Conservation (phyloP, 345 rosid species). For the Eucalyptus marginata region DNA sequence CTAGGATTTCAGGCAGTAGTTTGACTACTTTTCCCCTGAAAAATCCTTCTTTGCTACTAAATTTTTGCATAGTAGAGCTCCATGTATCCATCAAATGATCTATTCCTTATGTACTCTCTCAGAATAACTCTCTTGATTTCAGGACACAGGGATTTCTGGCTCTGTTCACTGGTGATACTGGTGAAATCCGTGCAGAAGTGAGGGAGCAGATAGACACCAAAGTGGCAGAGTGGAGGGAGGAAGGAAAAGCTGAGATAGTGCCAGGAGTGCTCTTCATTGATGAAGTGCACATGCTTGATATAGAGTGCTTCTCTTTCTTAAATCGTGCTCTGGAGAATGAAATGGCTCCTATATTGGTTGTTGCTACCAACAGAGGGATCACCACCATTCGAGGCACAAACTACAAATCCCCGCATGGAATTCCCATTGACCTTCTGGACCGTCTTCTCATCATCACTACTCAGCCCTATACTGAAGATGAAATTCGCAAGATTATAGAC, state of each 20-base stretch:
- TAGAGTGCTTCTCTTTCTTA: slow-evolving; percentile 96
- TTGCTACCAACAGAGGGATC: slow-evolving; percentile 90
- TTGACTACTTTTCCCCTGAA: background rate
- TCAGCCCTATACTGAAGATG: slow-evolving; percentile 69
- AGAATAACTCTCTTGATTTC: background rate
- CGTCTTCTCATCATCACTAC: slow-evolving; percentile 84
- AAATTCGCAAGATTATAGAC: slow-evolving; percentile 69
- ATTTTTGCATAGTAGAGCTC: background rate
- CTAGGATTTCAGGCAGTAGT: background rate
- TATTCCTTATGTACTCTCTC: background rate
- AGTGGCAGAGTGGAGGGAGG: slow-evolving; percentile 99
- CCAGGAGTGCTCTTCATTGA: slow-evolving; percentile 97
- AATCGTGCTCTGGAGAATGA: slow-evolving; percentile 95
- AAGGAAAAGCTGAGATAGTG: slow-evolving; percentile 93
- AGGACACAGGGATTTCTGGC: slow-evolving; percentile 97
- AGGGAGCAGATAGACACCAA: slow-evolving; percentile 90
- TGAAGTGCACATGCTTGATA: slow-evolving; percentile 97
- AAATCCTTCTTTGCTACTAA: background rate
- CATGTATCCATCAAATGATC: background rate
- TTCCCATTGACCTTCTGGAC: slow-evolving; percentile 92
- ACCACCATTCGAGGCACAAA: slow-evolving; percentile 87
- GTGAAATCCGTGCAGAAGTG: slow-evolving; percentile 92
- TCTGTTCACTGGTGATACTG: slow-evolving; percentile 94
- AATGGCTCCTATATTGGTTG: slow-evolving; percentile 93
- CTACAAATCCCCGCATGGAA: slow-evolving; percentile 92